These are phyloP conservation scores for Glonium stellatum DNA, from an alignment of 495 filamentous ascomycete genomes.

Conservation along the genomic window DNA sequence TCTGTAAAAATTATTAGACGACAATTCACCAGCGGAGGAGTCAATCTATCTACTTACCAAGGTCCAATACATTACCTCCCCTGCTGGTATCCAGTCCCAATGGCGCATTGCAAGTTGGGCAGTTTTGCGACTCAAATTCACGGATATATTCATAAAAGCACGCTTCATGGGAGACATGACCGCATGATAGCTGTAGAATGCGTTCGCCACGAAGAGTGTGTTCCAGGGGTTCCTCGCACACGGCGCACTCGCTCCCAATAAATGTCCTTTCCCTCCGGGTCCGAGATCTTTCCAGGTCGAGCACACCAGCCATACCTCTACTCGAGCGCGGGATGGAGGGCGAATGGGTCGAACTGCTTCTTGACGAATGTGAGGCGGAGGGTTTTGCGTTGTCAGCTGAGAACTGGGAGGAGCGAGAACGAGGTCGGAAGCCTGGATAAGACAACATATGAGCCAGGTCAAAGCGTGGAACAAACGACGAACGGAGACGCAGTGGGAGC, in stretches of 20 bases:
- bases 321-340: slow-evolving; percentile 37
- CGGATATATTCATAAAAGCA: slow-evolving; percentile 99
- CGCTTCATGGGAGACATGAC: slow-evolving; percentile 93
- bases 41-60: slow-evolving; percentile 54
- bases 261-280: slow-evolving; percentile 89
- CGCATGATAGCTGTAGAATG: slow-evolving; percentile 91
- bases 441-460: slow-evolving; percentile 30
- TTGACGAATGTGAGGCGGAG: slow-evolving; percentile 9
- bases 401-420: slow-evolving; percentile 20
- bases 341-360: slow-evolving; percentile 16
- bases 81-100: slow-evolving; percentile 89
- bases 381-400: slow-evolving; percentile 11
- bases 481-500: slow-evolving; percentile 10
- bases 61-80: slow-evolving; percentile 88
- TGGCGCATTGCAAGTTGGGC: slow-evolving; percentile 89
- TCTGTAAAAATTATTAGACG: slow-evolving; percentile 48
- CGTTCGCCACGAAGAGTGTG: slow-evolving; percentile 93
- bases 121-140: slow-evolving; percentile 90
- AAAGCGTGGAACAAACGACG: slow-evolving; percentile 20
- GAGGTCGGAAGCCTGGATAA: slow-evolving; percentile 26
- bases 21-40: background rate
- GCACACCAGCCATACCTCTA: slow-evolving; percentile 61
- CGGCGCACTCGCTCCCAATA: slow-evolving; percentile 87
- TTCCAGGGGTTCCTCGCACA: slow-evolving; percentile 95
- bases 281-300: slow-evolving; percentile 71